These are phyloP conservation scores for Salvia sclarea DNA, from an alignment of 305 asterid genomes.

Conservation along the genomic window DNA sequence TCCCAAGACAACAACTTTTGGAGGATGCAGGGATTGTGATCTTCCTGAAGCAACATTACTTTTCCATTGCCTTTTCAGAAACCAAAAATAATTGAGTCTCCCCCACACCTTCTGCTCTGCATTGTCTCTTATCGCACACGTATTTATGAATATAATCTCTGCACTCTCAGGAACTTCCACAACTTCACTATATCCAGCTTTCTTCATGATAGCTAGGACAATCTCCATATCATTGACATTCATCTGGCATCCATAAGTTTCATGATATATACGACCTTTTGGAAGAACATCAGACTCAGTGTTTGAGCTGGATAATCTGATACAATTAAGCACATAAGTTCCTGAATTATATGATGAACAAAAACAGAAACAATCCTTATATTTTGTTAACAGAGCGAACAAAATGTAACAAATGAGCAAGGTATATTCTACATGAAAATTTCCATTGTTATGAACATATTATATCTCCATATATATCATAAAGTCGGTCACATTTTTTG, in stretches of 20 bases:
- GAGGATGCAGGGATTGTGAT: slow-evolving; percentile 81
- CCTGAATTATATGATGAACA: slow-evolving; percentile 4
- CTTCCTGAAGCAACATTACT: slow-evolving; percentile 85
- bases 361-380: background rate
- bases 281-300: slow-evolving; percentile 53
- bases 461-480: background rate
- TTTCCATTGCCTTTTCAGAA: slow-evolving; percentile 91
- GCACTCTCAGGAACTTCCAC: slow-evolving; percentile 93
- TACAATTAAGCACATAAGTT: slow-evolving; percentile 24
- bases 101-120: slow-evolving; percentile 98
- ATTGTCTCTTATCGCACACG: slow-evolving; percentile 96
- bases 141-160: slow-evolving; percentile 84
- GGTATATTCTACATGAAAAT: background rate
- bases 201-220: slow-evolving; percentile 91
- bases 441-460: background rate
- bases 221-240: slow-evolving; percentile 98
- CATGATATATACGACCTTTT: slow-evolving; percentile 89
- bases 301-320: slow-evolving; percentile 45
- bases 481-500: background rate
- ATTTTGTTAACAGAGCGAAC: background rate
- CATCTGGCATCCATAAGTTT: slow-evolving; percentile 98
- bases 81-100: slow-evolving; percentile 95
- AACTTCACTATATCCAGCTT: slow-evolving; percentile 71
- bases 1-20: slow-evolving; percentile 91
- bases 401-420: slow-evolving; percentile 1